Evolutionary conservation across 2,329 filamentous ascomycete genomes (phyloP), one percentile per base, ranked within the genome.

Genomic region (Botrytis hyacinthi): DNA sequence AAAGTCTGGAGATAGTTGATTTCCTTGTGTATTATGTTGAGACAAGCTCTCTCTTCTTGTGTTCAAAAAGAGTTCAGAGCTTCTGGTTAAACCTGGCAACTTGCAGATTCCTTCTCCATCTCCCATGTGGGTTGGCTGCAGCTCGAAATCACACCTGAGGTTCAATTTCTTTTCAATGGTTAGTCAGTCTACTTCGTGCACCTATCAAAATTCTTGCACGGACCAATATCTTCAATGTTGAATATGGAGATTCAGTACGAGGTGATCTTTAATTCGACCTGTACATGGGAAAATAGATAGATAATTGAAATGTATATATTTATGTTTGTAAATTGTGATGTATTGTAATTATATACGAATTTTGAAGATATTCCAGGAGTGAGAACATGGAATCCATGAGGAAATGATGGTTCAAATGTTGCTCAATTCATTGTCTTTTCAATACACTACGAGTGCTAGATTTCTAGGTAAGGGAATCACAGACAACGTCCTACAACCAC

Each of bases 401-500:
- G n/a, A 57, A 68, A 40, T 40, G 22, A 40, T 29, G 65, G 8
- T 67, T 7, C 59, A 37, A 37, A 71, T 48, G 59, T 14, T 65
- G 66, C 26, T 68, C 40, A 35, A 54, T 60, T 59, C 71, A 72
- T 68, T 68, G 71, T 72, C 71, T 48, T 66, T 57, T 67, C 61
- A 26, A 67, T 29, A 67, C 70, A 66, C 44, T 72, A 72, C 46
- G n/a, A 66, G n/a, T 57, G 70, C 70, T 71, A 57, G 70, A 72
- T 66, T 51, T 72, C 61, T 54, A 65, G 60, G 62, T 72, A 72
- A 72, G 71, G 71, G 54, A 72, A 72, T 54, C 48, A 66, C 68
- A 61, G 62, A 72, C 71, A 69, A 72, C 71, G 71, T 72, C 63
- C 59, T 68, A 57, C 71, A 72, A 72, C 71, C 65, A 72, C 63